phyloP scores from a whole-genome alignment of 345 rosid species.

The Noccaea bulbosa region DNA sequence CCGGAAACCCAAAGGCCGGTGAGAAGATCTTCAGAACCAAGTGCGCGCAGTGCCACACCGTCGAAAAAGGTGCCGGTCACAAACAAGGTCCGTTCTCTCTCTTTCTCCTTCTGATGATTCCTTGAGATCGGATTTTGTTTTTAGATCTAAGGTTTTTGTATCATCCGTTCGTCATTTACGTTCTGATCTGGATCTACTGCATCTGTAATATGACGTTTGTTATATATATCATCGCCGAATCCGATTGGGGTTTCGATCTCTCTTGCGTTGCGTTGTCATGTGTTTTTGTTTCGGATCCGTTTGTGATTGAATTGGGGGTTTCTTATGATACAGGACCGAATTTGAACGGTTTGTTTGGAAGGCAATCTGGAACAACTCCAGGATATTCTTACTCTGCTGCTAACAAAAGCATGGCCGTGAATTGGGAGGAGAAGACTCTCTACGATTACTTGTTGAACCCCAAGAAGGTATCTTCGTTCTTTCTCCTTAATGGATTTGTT shows the following conservation, averaged over 20 bases:
- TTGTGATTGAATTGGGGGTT: not conserved
- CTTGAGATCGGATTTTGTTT: not conserved
- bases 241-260: not conserved
- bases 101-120: not conserved
- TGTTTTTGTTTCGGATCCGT: not conserved
- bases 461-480: slow-evolving; percentile 59
- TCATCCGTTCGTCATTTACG: not conserved
- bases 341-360: slow-evolving; percentile 81
- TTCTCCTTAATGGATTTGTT: not conserved
- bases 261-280: not conserved
- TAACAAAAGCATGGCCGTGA: slow-evolving; percentile 84
- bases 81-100: slow-evolving; percentile 67
- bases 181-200: slow-evolving; percentile 7
- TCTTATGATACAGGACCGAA: slow-evolving; percentile 65
- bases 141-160: not conserved
- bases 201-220: not conserved
- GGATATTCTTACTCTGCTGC: slow-evolving; percentile 90
- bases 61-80: slow-evolving; percentile 94
- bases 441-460: slow-evolving; percentile 87
- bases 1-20: slow-evolving; percentile 69
- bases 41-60: slow-evolving; percentile 63
- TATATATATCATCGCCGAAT: not conserved
- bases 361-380: slow-evolving; percentile 80
- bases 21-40: slow-evolving; percentile 91
- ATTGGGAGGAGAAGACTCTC: slow-evolving; percentile 75